Evolutionary conservation across 345 rosid species (phyloP).

Genomic region (Rhodomyrtus tomentosa): DNA sequence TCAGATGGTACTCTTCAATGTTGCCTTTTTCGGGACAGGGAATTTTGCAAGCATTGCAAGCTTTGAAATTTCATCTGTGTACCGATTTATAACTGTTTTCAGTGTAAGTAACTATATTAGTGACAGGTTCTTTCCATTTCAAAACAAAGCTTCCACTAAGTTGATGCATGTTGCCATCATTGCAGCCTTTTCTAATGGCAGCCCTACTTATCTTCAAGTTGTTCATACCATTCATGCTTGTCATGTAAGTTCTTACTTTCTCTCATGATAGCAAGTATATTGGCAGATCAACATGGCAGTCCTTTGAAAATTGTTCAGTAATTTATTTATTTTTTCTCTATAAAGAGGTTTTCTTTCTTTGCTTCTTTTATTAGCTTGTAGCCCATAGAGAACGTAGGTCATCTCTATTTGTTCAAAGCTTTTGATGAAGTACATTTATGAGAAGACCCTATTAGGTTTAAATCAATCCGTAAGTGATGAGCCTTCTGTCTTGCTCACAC

Average conservation of each 20-base stretch:
- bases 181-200: slow-evolving; percentile 97
- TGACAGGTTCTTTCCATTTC: neutral
- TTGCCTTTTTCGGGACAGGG: slow-evolving; percentile 96
- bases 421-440: neutral
- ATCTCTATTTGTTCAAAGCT: neutral
- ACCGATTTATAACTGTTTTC: slow-evolving; percentile 86
- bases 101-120: slow-evolving; percentile 47
- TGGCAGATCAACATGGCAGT: neutral
- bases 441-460: neutral
- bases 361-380: neutral
- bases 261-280: neutral
- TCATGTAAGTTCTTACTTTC: slow-evolving; percentile 50
- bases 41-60: slow-evolving; percentile 98
- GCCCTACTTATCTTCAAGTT: slow-evolving; percentile 91
- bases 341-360: neutral
- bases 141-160: neutral
- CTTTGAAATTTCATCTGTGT: slow-evolving; percentile 96
- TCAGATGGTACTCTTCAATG: slow-evolving; percentile 86
- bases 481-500: neutral
- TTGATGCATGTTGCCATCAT: slow-evolving; percentile 3
- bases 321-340: neutral
- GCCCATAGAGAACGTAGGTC: neutral
- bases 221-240: slow-evolving; percentile 92
- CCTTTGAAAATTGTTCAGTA: neutral
- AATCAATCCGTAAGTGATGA: neutral